phyloP scores from a whole-genome alignment of 2,329 filamentous ascomycete genomes.

The Podosphaera aphanis region DNA sequence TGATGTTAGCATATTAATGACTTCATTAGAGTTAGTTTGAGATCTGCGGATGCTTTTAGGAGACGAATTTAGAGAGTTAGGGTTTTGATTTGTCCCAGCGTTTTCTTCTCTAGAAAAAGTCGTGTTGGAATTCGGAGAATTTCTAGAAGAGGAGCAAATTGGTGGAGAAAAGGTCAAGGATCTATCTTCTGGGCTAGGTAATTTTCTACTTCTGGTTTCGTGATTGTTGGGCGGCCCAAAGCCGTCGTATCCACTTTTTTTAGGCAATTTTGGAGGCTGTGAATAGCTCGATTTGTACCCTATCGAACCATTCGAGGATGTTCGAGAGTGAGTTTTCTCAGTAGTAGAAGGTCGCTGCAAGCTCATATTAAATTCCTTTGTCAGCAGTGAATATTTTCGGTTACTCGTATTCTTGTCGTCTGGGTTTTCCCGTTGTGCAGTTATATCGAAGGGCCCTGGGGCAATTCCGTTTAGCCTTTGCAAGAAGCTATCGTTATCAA shows the following conservation, averaged over 20 bases:
- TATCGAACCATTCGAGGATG: slow-evolving; percentile 9
- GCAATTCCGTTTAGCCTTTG: slow-evolving; percentile 41
- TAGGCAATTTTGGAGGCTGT: slow-evolving; percentile 10
- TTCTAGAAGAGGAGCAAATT: slow-evolving; percentile 4
- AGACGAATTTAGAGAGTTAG: no score
- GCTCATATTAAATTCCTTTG: slow-evolving; percentile 3
- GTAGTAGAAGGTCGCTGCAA: slow-evolving; percentile 8
- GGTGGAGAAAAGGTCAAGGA: slow-evolving; percentile 15
- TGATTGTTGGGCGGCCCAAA: slow-evolving; percentile 25
- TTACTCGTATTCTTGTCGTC: slow-evolving; percentile 6
- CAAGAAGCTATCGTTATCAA: slow-evolving; percentile 24
- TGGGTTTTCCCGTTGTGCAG: slow-evolving; percentile 14
- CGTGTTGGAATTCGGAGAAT: no score
- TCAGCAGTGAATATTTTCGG: slow-evolving; percentile 5
- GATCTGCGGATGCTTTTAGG: no score
- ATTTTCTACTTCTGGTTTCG: slow-evolving; percentile 19
- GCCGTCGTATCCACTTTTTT: slow-evolving; percentile 32
- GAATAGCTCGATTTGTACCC: slow-evolving; percentile 6
- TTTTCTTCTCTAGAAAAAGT: no score
- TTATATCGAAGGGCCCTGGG: slow-evolving; percentile 39
- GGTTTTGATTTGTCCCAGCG: no score
- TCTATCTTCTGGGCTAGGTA: slow-evolving; percentile 15
- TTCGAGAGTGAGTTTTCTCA: slow-evolving; percentile 9
- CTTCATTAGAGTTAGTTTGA: no score
- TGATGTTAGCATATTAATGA: no score